Conservation (phyloP, 1,284 basidiomycete species). For the Sphagnurus paluster region DNA sequence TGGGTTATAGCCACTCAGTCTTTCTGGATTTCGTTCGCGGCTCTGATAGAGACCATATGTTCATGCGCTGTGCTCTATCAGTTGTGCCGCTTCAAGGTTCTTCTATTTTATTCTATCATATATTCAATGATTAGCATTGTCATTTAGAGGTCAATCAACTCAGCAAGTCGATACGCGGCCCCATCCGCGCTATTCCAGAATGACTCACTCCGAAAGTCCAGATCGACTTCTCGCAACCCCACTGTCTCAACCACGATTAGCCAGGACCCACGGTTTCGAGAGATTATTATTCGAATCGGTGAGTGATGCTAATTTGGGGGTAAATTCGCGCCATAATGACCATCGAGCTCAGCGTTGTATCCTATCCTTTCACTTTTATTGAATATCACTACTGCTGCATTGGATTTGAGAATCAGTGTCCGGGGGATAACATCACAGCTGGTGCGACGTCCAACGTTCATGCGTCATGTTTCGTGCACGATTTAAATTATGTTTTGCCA, state of each 20-base stretch:
- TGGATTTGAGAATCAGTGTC: slow-evolving; percentile 20
- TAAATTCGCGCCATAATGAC: background rate
- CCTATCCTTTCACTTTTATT: slow-evolving; percentile 23
- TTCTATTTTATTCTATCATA: background rate
- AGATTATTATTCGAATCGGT: slow-evolving; percentile 24
- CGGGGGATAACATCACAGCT: slow-evolving; percentile 8
- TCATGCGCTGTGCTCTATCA: slow-evolving; percentile 18
- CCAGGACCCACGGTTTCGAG: slow-evolving; percentile 12
- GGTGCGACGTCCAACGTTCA: no score
- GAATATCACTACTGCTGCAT: slow-evolving; percentile 16
- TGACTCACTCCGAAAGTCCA: background rate
- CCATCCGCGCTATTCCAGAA: no score
- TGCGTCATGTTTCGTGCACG: background rate
- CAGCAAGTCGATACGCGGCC: background rate
- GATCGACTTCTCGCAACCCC: no score
- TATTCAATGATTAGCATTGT: background rate
- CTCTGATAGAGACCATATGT: slow-evolving; percentile 22
- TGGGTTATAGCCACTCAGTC: slow-evolving; percentile 26
- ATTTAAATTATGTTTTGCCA: background rate
- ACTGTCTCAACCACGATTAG: background rate
- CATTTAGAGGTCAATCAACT: background rate
- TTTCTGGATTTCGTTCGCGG: slow-evolving; percentile 23
- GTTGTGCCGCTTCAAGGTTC: slow-evolving; percentile 10
- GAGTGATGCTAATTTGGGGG: background rate
- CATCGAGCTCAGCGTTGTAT: slow-evolving; percentile 19